Conservation (phyloP, 768 basidiomycete genomes). For the Pleurotus sapidus region DNA sequence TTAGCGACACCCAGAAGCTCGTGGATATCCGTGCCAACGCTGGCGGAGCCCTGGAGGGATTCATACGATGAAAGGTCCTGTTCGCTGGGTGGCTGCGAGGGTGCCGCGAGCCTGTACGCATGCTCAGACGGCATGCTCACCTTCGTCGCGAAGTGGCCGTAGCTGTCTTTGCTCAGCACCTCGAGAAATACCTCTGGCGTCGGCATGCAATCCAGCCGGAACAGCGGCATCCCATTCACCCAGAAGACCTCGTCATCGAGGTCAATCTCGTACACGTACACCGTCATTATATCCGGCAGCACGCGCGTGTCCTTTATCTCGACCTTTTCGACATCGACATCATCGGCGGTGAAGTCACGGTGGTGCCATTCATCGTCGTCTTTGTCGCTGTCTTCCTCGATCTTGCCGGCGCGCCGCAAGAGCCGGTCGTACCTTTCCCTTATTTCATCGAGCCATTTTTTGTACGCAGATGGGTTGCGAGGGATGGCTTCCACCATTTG, state of each 20-base stretch:
- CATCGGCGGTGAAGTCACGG: too few relatives aligned
- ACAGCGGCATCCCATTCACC: neutral
- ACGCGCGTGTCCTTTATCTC: neutral
- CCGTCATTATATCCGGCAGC: neutral
- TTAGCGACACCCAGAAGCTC: neutral
- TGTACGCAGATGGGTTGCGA: neutral
- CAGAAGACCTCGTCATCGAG: conserved; percentile 5
- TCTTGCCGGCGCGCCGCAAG: too few relatives aligned
- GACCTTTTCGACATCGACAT: neutral
- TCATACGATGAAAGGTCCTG: neutral
- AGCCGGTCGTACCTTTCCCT: neutral
- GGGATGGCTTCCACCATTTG: neutral
- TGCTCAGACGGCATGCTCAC: too few relatives aligned
- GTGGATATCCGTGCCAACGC: too few relatives aligned
- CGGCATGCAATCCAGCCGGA: conserved; percentile 7
- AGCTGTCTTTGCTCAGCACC: neutral
- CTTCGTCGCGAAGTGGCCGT: neutral
- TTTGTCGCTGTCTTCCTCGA: too few relatives aligned
- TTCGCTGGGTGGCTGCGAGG: neutral
- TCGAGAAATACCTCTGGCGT: neutral
- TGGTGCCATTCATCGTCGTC: too few relatives aligned
- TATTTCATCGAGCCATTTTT: neutral
- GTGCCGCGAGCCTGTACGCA: neutral
- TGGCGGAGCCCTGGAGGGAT: too few relatives aligned
- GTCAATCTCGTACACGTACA: conserved; percentile 2